Percentiles rank a stretch among this genome's conserved stretches.
Conservation (phyloP, 2,329 filamentous ascomycete species). For the Penicillium janthinellum region DNA sequence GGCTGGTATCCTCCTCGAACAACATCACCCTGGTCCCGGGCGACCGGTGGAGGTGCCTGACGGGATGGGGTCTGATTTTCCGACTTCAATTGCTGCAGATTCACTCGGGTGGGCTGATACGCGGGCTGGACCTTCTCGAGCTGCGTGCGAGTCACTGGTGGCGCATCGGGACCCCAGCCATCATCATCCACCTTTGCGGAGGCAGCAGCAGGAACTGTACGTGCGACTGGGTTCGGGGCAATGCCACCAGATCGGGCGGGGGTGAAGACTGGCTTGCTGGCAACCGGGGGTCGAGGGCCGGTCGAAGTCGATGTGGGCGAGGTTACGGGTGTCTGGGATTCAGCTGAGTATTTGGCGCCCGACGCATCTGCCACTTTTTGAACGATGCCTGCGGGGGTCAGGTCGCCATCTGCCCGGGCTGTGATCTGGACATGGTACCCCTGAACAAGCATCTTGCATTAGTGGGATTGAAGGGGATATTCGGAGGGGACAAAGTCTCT, state of each 20-base stretch:
- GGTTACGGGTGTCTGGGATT: slow-evolving; percentile 52
- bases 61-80: slow-evolving; percentile 62
- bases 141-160: slow-evolving; percentile 81
- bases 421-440: slow-evolving; percentile 98
- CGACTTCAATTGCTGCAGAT: slow-evolving; percentile 80
- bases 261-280: slow-evolving; percentile 90
- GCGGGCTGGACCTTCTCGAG: slow-evolving; percentile 90
- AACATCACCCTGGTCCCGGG: slow-evolving; percentile 61
- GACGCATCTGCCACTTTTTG: slow-evolving; percentile 94
- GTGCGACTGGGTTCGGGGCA: slow-evolving; percentile 64
- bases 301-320: slow-evolving; percentile 49
- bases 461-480: background rate
- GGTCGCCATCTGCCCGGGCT: slow-evolving; percentile 84
- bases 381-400: slow-evolving; percentile 83
- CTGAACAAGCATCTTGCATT: slow-evolving; percentile 38
- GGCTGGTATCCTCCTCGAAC: slow-evolving; percentile 89
- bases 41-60: slow-evolving; percentile 52
- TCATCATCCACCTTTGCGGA: slow-evolving; percentile 71
- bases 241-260: slow-evolving; percentile 64
- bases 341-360: slow-evolving; percentile 86
- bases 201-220: slow-evolving; percentile 52
- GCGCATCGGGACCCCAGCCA: slow-evolving; percentile 93
- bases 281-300: slow-evolving; percentile 66
- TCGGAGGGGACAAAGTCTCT: slow-evolving; percentile 13
- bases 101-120: slow-evolving; percentile 94